Evolutionary conservation across 108 stramenopile species (phyloP), one percentile per base, ranked within the genome.

Genomic region (Bacterosira constricta): DNA sequence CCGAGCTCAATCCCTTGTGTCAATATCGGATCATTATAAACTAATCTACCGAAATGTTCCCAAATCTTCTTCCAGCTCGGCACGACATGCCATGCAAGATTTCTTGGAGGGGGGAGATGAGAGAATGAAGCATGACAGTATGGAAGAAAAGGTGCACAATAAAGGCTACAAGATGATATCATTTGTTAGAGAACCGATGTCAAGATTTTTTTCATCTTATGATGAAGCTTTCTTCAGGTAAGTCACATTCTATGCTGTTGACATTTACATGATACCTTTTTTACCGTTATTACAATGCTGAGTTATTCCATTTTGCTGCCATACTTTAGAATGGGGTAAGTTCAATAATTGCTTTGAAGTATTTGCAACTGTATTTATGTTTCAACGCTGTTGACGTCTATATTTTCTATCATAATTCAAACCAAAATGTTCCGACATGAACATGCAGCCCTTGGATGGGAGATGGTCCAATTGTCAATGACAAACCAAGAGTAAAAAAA

Each of bases 221-320:
- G 79, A 80, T 41, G 79, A 80, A 36, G 70, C 79, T 0, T 80
- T 67, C 39, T 68, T 64, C 38, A 56, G 79, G 37, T 61, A 45
- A 56, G 79, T 66, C 3, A 50, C 18, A 6, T 29, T n/a, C n/a
- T n/a, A n/a, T n/a, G n/a, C n/a, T n/a, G n/a, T n/a, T n/a, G n/a
- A n/a, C n/a, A n/a, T n/a, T n/a, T n/a, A n/a, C n/a, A n/a, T n/a
- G n/a, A 54, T 54, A 17, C 9, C 13, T 54, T 29, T 9, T 15
- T 36, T 13, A 17, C 56, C 13, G 37, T 36, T 31, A 4, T 58
- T 4, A 36, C 31, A 58, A 35, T n/a, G n/a, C n/a, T n/a, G n/a
- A n/a, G n/a, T n/a, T n/a, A n/a, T n/a, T n/a, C n/a, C n/a, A n/a
- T n/a, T n/a, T n/a, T n/a, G n/a, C n/a, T n/a, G n/a, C n/a, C n/a